phyloP scores from a whole-genome alignment of 208 protist genomes.

The Leishmania braziliensis region DNA sequence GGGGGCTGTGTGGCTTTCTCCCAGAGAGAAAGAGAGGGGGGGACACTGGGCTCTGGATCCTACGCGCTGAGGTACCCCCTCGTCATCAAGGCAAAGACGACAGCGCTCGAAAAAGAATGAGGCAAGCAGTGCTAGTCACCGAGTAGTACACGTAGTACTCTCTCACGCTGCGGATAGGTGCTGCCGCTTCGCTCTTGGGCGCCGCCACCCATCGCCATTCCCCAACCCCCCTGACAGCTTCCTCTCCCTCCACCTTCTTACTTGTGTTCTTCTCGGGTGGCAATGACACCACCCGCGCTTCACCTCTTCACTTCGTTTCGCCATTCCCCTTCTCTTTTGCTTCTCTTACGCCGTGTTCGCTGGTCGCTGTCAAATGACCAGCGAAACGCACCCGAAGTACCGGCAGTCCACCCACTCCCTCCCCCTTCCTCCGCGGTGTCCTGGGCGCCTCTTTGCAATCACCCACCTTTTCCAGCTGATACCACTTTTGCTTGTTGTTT shows the following conservation, averaged over 20 bases:
- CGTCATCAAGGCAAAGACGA: not conserved
- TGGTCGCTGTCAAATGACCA: not conserved
- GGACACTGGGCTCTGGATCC: not conserved
- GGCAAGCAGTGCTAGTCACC: not conserved
- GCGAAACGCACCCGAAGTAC: not conserved
- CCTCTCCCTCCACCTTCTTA: not conserved
- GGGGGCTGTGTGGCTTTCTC: too few species aligned
- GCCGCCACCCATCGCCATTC: not conserved
- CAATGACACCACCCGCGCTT: not conserved
- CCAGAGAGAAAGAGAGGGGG: not conserved
- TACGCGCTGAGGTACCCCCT: too few species aligned
- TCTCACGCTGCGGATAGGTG: not conserved
- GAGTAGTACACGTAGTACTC: not conserved
- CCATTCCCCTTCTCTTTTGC: not conserved
- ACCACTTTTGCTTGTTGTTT: not conserved
- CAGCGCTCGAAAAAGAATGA: not conserved
- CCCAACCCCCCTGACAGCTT: not conserved
- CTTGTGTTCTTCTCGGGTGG: not conserved
- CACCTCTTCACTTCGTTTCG: not conserved
- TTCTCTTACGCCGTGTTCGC: not conserved
- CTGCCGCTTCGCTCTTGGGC: not conserved
- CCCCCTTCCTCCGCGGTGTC: not conserved
- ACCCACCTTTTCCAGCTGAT: not conserved
- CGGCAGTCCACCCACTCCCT: not conserved
- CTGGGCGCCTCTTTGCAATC: not conserved